Conservation (phyloP, 2,329 filamentous ascomycete species). For the Paecilomyces niveus region DNA sequence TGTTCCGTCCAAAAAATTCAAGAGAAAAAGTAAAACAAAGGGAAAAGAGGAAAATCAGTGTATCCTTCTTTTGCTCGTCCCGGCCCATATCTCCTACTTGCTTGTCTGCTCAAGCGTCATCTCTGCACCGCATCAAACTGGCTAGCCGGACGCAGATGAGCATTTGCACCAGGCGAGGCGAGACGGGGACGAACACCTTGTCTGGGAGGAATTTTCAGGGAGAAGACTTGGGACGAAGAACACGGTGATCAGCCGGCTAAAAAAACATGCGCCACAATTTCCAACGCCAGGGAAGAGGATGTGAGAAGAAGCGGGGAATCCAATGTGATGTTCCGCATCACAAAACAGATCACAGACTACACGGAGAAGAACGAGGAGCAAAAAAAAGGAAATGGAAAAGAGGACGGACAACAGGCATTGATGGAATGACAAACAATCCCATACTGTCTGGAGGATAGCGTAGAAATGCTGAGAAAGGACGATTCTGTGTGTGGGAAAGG, state of each 20-base stretch:
- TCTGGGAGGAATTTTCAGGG: background rate
- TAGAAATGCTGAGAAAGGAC: background rate
- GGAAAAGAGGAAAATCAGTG: background rate
- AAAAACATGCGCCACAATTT: conserved; percentile 32
- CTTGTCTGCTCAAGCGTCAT: background rate
- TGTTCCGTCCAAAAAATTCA: background rate
- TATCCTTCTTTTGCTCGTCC: conserved; percentile 1
- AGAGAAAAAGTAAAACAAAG: background rate
- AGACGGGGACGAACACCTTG: background rate
- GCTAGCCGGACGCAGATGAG: background rate
- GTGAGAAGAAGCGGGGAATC: conserved; percentile 7
- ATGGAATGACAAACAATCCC: background rate
- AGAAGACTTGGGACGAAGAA: conserved; percentile 8
- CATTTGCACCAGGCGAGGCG: background rate
- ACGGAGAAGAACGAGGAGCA: conserved; percentile 7
- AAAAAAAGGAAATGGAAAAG: conserved; percentile 4
- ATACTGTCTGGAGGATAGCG: background rate
- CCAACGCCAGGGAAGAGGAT: conserved; percentile 32
- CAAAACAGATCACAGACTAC: conserved; percentile 18
- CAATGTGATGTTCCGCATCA: background rate
- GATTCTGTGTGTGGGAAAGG: background rate
- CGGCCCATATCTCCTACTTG: background rate
- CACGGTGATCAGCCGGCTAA: conserved; percentile 20
- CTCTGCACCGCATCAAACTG: background rate
- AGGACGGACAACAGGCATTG: conserved; percentile 1